Conservation (phyloP, 1,284 basidiomycete species). For the Fomitiporia mediterranea region DNA sequence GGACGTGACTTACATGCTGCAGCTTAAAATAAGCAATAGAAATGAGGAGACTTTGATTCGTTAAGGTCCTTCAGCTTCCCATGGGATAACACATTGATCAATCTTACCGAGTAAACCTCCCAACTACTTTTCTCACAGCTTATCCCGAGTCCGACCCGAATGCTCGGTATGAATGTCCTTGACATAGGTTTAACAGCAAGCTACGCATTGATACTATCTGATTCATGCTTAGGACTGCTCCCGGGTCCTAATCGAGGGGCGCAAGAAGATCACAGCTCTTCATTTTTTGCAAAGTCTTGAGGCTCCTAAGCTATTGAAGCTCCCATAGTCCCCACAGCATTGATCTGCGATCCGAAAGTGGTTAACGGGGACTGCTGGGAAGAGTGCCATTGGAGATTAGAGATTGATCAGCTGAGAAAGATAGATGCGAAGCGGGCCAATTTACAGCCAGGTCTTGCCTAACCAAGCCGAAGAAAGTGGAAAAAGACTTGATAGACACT, state of each 20-base stretch:
- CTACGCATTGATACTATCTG: neutral
- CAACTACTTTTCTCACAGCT: neutral
- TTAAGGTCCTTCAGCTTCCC: too few species aligned
- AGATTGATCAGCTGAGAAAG: neutral
- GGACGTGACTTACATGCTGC: too few species aligned
- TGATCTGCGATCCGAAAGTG: conserved; percentile 2
- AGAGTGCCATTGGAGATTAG: neutral
- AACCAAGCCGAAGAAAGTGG: too few species aligned
- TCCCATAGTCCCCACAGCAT: neutral
- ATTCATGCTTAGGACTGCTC: neutral
- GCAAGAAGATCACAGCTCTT: neutral
- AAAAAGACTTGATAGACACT: too few species aligned
- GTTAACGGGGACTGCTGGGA: neutral
- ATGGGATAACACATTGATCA: too few species aligned
- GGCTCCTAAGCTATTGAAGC: neutral
- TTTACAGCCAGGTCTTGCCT: too few species aligned
- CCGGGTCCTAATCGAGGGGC: neutral
- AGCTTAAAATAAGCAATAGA: too few species aligned
- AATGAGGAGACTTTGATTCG: too few species aligned
- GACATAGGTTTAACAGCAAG: neutral
- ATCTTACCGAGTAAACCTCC: too few species aligned
- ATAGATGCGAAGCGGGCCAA: neutral
- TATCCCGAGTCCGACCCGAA: neutral
- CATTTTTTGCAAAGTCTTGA: neutral
- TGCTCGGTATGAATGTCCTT: neutral